These are phyloP conservation scores for Funneliformis caledonium DNA, from an alignment of 371 early-diverging fungal species.

Conservation along the genomic window DNA sequence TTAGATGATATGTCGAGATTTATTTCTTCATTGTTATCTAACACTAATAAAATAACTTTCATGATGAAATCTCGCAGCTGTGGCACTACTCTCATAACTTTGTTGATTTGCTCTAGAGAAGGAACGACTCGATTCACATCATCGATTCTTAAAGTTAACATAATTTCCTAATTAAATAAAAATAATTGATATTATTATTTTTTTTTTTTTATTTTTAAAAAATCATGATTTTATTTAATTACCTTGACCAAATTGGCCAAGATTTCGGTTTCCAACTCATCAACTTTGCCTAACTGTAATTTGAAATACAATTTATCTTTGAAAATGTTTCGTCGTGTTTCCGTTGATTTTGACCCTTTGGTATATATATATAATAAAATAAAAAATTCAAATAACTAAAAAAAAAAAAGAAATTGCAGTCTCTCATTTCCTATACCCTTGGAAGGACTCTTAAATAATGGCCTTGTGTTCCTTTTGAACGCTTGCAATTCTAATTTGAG, in stretches of 20 bases:
- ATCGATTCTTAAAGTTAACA: conserved; percentile 4
- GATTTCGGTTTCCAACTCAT: neutral
- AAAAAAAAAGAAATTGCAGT: neutral
- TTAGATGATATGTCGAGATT: neutral
- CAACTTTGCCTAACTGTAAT: conserved; percentile 13
- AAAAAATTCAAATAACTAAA: neutral
- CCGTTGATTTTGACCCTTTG: neutral
- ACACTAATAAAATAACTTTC: neutral
- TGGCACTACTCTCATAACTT: conserved; percentile 11
- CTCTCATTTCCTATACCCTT: neutral
- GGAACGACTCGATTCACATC: conserved; percentile 8
- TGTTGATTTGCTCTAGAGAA: conserved; percentile 3
- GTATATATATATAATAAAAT: neutral
- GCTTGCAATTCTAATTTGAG: conserved; percentile 29
- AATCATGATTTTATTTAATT: neutral
- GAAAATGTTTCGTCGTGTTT: neutral
- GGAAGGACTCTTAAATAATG: neutral
- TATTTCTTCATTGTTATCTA: neutral
- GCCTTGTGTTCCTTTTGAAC: conserved; percentile 17
- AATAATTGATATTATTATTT: neutral
- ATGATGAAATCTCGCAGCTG: conserved; percentile 18
- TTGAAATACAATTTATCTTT: conserved; percentile 5
- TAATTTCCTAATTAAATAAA: neutral
- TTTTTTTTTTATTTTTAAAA: neutral
- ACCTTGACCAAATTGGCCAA: conserved; percentile 5